A percentile compares a stretch with the other conserved stretches of the same genome.
phyloP scores from a whole-genome alignment of 192 early-diverging fungal genomes.

The Backusella morwellensis region DNA sequence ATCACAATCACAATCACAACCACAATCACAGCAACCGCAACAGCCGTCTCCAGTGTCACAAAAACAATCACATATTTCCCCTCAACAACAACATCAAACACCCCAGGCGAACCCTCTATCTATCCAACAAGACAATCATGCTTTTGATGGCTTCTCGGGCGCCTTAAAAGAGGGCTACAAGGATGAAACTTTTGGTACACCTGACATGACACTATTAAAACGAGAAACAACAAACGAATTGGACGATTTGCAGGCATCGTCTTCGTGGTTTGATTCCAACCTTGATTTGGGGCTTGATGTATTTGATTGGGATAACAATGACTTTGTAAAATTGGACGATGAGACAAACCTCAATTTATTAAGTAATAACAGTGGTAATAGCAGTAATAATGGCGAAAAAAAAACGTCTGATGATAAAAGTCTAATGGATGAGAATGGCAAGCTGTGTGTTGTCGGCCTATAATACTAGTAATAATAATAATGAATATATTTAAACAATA shows the following conservation, averaged over 20 bases:
- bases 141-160: conserved; percentile 7
- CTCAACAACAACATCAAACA: background rate
- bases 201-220: conserved; percentile 2
- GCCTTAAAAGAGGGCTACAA: conserved; percentile 27
- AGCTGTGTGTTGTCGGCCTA: conserved; percentile 3
- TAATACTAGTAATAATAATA: background rate
- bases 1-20: conserved; percentile 5
- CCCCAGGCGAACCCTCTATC: background rate
- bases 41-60: background rate
- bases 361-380: background rate
- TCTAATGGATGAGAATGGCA: conserved; percentile 11
- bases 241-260: background rate
- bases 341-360: background rate
- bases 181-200: conserved; percentile 24
- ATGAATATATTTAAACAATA: background rate
- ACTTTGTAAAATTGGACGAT: background rate
- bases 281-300: conserved; percentile 8
- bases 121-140: background rate
- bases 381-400: background rate
- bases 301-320: conserved; percentile 18
- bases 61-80: conserved; percentile 16
- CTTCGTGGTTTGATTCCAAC: conserved; percentile 12
- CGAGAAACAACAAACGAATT: conserved; percentile 7
- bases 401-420: conserved; percentile 8
- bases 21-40: background rate